These are phyloP conservation scores for Aspergillus neoniger DNA, from an alignment of 2,329 filamentous ascomycete species.

Conservation along the genomic window DNA sequence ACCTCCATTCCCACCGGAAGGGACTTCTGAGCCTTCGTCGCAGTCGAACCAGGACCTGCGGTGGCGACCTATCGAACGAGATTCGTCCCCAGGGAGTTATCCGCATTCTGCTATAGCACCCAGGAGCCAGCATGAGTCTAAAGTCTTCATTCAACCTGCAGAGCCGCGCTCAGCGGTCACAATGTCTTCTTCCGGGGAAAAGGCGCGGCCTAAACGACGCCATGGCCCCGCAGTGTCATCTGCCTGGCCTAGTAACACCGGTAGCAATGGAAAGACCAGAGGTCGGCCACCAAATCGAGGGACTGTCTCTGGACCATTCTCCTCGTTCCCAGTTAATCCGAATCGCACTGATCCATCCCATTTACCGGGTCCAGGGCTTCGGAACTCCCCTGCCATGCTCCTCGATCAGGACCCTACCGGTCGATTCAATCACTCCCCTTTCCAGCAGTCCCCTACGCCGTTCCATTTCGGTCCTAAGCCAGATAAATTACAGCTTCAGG, in stretches of 20 bases:
- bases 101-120: constrained; percentile 78
- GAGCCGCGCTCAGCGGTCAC: constrained; percentile 73
- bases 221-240: constrained; percentile 88
- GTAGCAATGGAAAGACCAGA: constrained; percentile 68
- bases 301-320: constrained; percentile 65
- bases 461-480: constrained; percentile 29
- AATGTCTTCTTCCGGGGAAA: constrained; percentile 51
- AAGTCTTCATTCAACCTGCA: constrained; percentile 46
- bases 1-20: constrained; percentile 47
- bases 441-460: constrained; percentile 32
- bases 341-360: constrained; percentile 51
- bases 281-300: constrained; percentile 78
- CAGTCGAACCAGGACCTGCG: constrained; percentile 39
- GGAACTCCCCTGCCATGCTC: constrained; percentile 45
- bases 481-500: constrained; percentile 46
- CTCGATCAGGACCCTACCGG: constrained; percentile 41
- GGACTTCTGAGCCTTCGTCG: constrained; percentile 30
- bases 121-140: constrained; percentile 35
- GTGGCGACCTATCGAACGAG: constrained; percentile 55
- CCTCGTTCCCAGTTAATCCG: constrained; percentile 67
- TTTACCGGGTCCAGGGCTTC: constrained; percentile 41
- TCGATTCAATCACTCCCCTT: constrained; percentile 19
- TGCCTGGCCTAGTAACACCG: constrained; percentile 74
- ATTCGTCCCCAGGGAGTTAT: constrained; percentile 68
- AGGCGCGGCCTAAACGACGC: constrained; percentile 55